Evolutionary conservation across 768 basidiomycete species (phyloP).

Genomic region (Termitomyces sp.): DNA sequence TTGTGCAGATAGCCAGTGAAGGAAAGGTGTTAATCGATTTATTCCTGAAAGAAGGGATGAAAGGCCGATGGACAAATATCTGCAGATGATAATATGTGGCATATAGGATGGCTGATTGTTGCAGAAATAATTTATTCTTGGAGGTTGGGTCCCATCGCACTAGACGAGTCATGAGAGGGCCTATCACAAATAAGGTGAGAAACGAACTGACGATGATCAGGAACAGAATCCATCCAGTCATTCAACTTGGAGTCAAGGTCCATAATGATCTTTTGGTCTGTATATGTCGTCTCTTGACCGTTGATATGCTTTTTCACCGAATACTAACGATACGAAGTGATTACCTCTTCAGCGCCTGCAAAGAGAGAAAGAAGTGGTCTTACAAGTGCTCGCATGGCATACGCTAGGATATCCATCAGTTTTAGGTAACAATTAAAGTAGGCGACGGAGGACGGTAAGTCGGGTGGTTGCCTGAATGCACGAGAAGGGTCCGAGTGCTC

Average conservation of each 20-base stretch:
- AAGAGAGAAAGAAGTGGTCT: constrained; percentile 18
- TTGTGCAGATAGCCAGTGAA: constrained; percentile 81
- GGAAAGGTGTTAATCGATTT: constrained; percentile 43
- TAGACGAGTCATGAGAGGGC: constrained; percentile 15
- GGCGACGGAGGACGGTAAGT: constrained; percentile 51
- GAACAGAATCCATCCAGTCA: constrained; percentile 74
- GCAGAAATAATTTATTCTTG: constrained; percentile 39
- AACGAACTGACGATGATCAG: constrained; percentile 45
- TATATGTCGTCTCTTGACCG: constrained; percentile 44
- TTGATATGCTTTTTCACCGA: constrained; percentile 64
- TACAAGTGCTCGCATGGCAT: constrained; percentile 59
- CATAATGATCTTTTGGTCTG: constrained; percentile 64
- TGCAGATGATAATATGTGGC: constrained; percentile 49
- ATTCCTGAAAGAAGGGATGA: constrained; percentile 66
- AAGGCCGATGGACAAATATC: constrained; percentile 78
- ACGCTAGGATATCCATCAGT: constrained; percentile 60
- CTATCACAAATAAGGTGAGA: constrained; percentile 20
- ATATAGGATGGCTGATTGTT: constrained; percentile 58
- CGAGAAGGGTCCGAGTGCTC: constrained; percentile 43
- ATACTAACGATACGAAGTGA: constrained; percentile 44
- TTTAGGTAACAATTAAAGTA: constrained; percentile 57
- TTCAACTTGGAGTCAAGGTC: constrained; percentile 78
- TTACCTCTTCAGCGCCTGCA: not conserved
- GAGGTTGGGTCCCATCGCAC: constrained; percentile 45
- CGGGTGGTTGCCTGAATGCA: constrained; percentile 63